Evolutionary conservation across 257 asterid species (phyloP), one percentile per base, ranked within the genome.

Genomic region (Solanum chiquidenum): DNA sequence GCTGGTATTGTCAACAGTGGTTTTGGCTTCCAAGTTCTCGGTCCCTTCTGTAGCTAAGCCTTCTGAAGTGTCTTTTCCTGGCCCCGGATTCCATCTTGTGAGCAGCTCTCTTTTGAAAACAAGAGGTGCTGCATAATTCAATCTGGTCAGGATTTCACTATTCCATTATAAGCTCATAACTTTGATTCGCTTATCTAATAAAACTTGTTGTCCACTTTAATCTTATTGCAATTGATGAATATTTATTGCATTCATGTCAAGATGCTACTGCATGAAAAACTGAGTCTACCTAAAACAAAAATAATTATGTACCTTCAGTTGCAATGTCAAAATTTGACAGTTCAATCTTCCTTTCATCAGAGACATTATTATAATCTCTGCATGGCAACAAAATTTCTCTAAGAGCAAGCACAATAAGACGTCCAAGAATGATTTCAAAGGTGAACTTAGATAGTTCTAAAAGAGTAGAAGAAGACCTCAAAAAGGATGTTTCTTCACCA

Each of bases 31-130:
- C 13, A 89, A 33, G 87, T 83, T 91, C 83, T 88, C 90, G 85
- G 91, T 85, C 72, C 93, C 94, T 52, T 87, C 89, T 66, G 90
- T 88, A 82, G 93, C 87, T 74, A 83, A 9, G 86, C 90, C 96
- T 74, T 86, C 88, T 13, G 77, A 52, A 75, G 77, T 88, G 27
- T 91, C 91, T 86, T 90, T 90, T 89, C 91, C 92, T 33, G 95
- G 90, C 69, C 92, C 93, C 35, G 89, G 86, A 88, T 89, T 91
- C 89, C 91, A 94, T 91, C 95, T 91, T 84, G 90, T 72, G 87
- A 94, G 93, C 86, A 93, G 86, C 87, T 93, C 98, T 91, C 96
- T 94, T 86, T 84, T 92, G 89, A 92, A 88, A 82, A 89, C 77
- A 75, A 89, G 88, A 75, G 88, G 84, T 88, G 93, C 99, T 97